Evolutionary conservation across 2,329 filamentous ascomycete genomes (phyloP), one percentile per base, ranked within the genome.

Genomic region (Pseudocercospora vitis): DNA sequence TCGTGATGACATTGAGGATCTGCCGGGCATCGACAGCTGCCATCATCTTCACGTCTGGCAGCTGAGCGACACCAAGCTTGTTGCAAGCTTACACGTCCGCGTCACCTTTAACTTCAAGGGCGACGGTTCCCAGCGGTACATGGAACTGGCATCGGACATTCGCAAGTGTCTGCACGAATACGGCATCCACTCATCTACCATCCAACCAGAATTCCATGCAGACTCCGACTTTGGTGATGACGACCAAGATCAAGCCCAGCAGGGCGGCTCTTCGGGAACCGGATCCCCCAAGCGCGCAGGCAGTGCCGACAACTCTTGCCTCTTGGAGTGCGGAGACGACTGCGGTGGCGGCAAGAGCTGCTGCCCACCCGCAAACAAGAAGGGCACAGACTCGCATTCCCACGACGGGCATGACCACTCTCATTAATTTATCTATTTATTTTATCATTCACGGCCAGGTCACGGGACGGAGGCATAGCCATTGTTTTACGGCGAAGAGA

Each of bases 31-130:
- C 44, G 78, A 94, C 57, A 90, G 88, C 69, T 96, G 91, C 68
- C 94, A 99, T 73, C 92, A 99, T 70, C 81, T 99, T 18, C 94
- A 99, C 70, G 91, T 99, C 58, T 99, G 94, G 94, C 92, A 97
- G 72, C 81, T 99, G 28, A 95, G 88, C 12, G 92, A 97, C 69
- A 94, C 91, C 48, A 96, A 96, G 76, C 79, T 96, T 28, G 87
- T 99, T 31, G 92, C 94, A 9, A 94, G 88, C 8, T 83, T 99
- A 73, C 94, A 99, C 69, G 86, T 99, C 39, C 90, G 96, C 70
- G 87, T 99, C 18, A 85, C 86, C 42, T 96, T 95, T 70, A 88
- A 91, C 63, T 91, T 95, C 71, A 86, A 91, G 68, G 88, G 88
- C 45, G 84, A 91, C 63, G 56, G 87, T 35, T 83, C 81, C 0